Conservation (phyloP, 805 yeast species). For the Grigorovia transvaalensis region DNA sequence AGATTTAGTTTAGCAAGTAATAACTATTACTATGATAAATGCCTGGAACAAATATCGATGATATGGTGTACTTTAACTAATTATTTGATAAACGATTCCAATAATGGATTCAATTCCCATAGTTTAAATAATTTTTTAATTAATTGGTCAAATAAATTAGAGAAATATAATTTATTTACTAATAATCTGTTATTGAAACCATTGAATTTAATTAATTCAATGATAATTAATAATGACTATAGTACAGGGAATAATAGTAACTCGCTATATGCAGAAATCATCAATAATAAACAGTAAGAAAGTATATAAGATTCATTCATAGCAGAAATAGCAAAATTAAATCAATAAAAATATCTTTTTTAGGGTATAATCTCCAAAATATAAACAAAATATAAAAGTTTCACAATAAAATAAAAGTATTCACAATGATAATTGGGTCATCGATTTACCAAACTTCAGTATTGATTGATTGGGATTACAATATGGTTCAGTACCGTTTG, state of each 20-base stretch:
- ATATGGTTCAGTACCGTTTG: too few relatives aligned
- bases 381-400: too few relatives aligned
- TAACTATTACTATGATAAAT: conserved; percentile 29
- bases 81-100: conserved; percentile 17
- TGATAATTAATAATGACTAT: conserved; percentile 1
- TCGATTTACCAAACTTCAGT: too few relatives aligned
- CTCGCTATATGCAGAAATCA: neutral
- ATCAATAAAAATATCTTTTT: too few relatives aligned
- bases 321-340: neutral
- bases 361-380: too few relatives aligned
- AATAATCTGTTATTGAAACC: conserved; percentile 20
- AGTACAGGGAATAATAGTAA: neutral
- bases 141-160: conserved; percentile 17
- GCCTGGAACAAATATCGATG: conserved; percentile 27
- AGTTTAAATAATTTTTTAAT: conserved; percentile 8
- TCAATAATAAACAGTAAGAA: neutral
- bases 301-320: neutral
- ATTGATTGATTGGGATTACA: too few relatives aligned
- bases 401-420: too few relatives aligned
- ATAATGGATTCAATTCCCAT: conserved; percentile 5
- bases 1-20: conserved; percentile 26
- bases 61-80: conserved; percentile 26
- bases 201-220: conserved; percentile 17
- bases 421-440: too few relatives aligned
- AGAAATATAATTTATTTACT: conserved; percentile 17